Percentiles rank a stretch among this genome's conserved stretches.
phyloP scores from a whole-genome alignment of 495 filamentous ascomycete genomes.

The Aspergillus affinis region DNA sequence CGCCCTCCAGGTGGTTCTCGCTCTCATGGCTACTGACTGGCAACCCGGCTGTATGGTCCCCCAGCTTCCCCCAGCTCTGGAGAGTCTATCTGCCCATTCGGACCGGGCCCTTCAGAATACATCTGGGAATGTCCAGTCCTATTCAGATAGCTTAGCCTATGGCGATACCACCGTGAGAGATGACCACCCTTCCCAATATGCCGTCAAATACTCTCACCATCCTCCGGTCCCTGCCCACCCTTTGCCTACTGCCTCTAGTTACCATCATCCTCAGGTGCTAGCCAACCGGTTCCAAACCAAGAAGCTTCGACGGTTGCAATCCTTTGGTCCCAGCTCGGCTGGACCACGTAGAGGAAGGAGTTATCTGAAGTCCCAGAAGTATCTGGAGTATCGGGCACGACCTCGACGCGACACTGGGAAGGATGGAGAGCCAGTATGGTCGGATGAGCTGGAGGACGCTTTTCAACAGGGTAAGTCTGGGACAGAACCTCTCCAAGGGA shows the following conservation, averaged over 20 bases:
- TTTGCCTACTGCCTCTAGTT: constrained; percentile 25
- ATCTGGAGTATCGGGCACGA: constrained; percentile 65
- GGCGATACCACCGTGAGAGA: constrained; percentile 34
- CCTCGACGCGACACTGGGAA: constrained; percentile 59
- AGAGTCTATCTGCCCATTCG: constrained; percentile 40
- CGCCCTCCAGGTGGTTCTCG: constrained; percentile 40
- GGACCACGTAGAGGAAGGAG: constrained; percentile 36
- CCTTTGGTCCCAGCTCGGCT: constrained; percentile 32
- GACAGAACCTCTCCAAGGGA: not conserved
- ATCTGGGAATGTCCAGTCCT: constrained; percentile 50
- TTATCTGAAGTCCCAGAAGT: constrained; percentile 50
- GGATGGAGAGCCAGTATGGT: constrained; percentile 68
- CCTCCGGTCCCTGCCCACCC: constrained; percentile 33
- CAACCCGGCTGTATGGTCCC: constrained; percentile 45
- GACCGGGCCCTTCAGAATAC: constrained; percentile 49
- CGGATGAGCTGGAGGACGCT: constrained; percentile 77
- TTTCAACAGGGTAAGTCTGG: constrained; percentile 78
- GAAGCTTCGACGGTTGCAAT: constrained; percentile 42
- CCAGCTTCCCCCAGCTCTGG: constrained; percentile 43
- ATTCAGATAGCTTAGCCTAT: constrained; percentile 38
- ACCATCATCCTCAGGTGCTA: constrained; percentile 35
- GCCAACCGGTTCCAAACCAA: constrained; percentile 37
- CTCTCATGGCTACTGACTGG: constrained; percentile 51
- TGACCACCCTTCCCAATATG: constrained; percentile 40
- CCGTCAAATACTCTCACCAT: constrained; percentile 42